Evolutionary conservation across 257 asterid genomes (phyloP).

Genomic region (Solanum rostratum): DNA sequence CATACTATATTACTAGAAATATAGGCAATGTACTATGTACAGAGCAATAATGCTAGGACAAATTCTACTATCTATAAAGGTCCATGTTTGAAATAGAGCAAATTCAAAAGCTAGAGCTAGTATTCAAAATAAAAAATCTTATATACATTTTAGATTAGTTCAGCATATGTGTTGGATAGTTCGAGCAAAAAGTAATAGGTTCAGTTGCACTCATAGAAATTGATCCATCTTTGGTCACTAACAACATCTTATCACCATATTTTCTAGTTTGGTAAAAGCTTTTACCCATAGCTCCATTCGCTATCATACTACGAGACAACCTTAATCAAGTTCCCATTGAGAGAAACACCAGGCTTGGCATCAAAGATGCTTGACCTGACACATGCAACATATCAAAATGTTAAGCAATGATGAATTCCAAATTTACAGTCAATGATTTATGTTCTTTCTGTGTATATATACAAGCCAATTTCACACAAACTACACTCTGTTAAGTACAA

Average conservation of each 20-base stretch:
- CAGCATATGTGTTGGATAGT: background rate
- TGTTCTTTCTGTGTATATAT: background rate
- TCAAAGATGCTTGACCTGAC: slow-evolving; percentile 56
- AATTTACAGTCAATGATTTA: background rate
- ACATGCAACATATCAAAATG: background rate
- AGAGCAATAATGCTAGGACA: background rate
- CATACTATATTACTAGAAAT: no score
- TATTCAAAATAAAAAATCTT: background rate
- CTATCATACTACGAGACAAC: slow-evolving; percentile 53
- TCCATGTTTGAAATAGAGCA: background rate
- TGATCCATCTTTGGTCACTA: background rate
- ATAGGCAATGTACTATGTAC: background rate
- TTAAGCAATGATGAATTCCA: background rate
- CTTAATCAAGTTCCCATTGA: slow-evolving; percentile 39
- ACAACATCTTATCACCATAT: background rate
- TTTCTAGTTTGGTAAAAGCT: background rate
- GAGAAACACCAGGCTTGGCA: slow-evolving; percentile 57
- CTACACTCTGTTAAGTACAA: background rate
- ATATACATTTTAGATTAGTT: background rate
- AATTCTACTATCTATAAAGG: background rate
- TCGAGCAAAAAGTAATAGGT: background rate
- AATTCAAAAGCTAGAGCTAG: background rate
- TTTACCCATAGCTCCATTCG: slow-evolving; percentile 66
- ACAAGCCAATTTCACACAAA: background rate
- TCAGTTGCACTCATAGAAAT: background rate